phyloP scores from a whole-genome alignment of 495 filamentous ascomycete species.

The Sordaria brevicollis region DNA sequence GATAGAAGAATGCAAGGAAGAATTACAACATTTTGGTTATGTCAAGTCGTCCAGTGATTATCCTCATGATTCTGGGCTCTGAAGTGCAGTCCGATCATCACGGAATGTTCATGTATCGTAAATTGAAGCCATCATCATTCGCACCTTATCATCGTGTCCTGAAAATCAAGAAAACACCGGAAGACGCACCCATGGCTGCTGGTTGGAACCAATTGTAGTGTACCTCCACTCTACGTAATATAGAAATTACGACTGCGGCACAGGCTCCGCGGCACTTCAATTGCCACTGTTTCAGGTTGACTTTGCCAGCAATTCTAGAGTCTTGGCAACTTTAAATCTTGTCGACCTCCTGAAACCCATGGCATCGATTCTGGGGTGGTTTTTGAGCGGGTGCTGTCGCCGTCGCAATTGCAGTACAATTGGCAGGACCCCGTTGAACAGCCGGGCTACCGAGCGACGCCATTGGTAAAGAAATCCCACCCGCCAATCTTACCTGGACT shows the following conservation, averaged over 20 bases:
- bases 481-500: slow-evolving; percentile 3
- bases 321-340: neutral
- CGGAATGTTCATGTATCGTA: neutral
- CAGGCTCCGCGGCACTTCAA: neutral
- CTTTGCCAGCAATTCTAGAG: neutral
- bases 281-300: neutral
- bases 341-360: neutral
- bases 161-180: neutral
- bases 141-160: neutral
- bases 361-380: neutral
- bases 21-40: neutral
- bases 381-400: neutral
- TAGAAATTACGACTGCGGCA: neutral
- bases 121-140: neutral
- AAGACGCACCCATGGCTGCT: neutral
- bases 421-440: neutral
- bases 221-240: too few species aligned
- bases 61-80: neutral
- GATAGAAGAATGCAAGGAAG: neutral
- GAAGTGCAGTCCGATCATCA: too few species aligned
- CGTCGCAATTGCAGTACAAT: neutral
- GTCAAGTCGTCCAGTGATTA: neutral
- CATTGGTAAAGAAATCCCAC: slow-evolving; percentile 17
- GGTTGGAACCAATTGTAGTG: too few species aligned
- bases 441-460: neutral